These are phyloP conservation scores for Zygoascus ofunaensis DNA, from an alignment of 805 yeast genomes.

Conservation along the genomic window DNA sequence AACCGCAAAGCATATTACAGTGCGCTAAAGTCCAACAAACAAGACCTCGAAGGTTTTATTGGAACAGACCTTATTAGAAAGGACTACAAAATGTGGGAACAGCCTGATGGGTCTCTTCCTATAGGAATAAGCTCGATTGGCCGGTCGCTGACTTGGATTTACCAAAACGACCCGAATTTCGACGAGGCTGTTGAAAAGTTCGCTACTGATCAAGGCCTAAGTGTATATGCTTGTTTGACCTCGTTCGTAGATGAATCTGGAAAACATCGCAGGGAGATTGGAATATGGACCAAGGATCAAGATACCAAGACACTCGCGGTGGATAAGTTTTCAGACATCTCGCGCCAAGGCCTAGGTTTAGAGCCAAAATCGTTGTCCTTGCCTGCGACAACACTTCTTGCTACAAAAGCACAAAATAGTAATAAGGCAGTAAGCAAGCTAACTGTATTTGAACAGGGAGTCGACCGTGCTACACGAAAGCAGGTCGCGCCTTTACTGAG, in stretches of 20 bases:
- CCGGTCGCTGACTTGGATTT: constrained; percentile 50
- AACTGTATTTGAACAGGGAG: constrained; percentile 38
- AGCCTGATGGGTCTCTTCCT: constrained; percentile 22
- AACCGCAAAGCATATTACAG: constrained; percentile 25
- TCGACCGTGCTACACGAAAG: constrained; percentile 64
- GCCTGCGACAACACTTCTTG: neutral
- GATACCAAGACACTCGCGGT: constrained; percentile 17
- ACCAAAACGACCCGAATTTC: constrained; percentile 22
- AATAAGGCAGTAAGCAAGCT: neutral
- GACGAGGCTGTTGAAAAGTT: constrained; percentile 24
- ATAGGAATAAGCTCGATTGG: constrained; percentile 77
- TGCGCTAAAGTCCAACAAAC: constrained; percentile 42
- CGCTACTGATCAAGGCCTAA: constrained; percentile 30
- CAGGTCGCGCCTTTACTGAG: constrained; percentile 66
- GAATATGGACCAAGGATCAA: constrained; percentile 20
- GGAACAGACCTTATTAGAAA: constrained; percentile 59
- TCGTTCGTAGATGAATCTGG: constrained; percentile 29
- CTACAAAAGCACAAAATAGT: neutral
- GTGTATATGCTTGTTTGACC: constrained; percentile 41
- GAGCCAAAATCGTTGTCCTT: constrained; percentile 4
- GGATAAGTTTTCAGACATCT: constrained; percentile 11
- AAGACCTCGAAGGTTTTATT: constrained; percentile 52
- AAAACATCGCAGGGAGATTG: constrained; percentile 39
- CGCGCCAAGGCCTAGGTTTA: constrained; percentile 24
- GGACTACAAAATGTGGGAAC: constrained; percentile 71